Conservation (phyloP, 1,284 basidiomycete species). For the Cutaneotrichosporon mucoides region DNA sequence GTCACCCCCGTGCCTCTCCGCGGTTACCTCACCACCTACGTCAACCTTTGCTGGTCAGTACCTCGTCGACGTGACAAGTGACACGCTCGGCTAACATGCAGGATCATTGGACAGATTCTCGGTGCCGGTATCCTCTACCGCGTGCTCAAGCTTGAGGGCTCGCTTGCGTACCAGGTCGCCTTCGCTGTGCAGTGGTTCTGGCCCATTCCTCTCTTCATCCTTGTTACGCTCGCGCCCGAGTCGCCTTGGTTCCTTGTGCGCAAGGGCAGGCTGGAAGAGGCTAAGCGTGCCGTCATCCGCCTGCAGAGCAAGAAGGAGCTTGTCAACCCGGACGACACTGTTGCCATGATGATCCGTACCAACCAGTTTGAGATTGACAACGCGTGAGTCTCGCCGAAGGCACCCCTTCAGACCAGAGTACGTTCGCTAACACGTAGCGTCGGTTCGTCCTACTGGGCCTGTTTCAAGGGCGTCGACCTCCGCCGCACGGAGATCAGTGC, state of each 20-base stretch:
- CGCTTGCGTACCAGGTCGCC: slow-evolving; percentile 45
- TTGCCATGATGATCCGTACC: slow-evolving; percentile 35
- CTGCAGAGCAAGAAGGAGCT: slow-evolving; percentile 17
- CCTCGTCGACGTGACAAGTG: no score
- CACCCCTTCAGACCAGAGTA: no score
- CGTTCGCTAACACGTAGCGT: neutral
- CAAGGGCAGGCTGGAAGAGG: slow-evolving; percentile 23
- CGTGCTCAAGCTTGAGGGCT: slow-evolving; percentile 7
- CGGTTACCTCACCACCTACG: slow-evolving; percentile 34
- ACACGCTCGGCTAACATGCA: no score
- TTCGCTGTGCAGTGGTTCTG: slow-evolving; percentile 50
- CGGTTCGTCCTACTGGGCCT: slow-evolving; percentile 25
- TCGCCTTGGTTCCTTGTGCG: slow-evolving; percentile 34
- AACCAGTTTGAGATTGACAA: slow-evolving; percentile 30
- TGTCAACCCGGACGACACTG: slow-evolving; percentile 28
- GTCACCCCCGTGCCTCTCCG: slow-evolving; percentile 46
- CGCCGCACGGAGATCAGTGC: slow-evolving; percentile 21
- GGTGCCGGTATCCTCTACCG: slow-evolving; percentile 25
- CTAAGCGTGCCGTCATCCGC: slow-evolving; percentile 19
- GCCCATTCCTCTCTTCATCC: slow-evolving; percentile 32
- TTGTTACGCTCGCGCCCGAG: slow-evolving; percentile 25
- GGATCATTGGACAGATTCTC: slow-evolving; percentile 45
- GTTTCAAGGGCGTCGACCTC: slow-evolving; percentile 28
- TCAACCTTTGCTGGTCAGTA: slow-evolving; percentile 51
- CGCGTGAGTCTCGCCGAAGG: neutral